Evolutionary conservation across 2,329 filamentous ascomycete species (phyloP).

Genomic region (Penicillium polonicum): DNA sequence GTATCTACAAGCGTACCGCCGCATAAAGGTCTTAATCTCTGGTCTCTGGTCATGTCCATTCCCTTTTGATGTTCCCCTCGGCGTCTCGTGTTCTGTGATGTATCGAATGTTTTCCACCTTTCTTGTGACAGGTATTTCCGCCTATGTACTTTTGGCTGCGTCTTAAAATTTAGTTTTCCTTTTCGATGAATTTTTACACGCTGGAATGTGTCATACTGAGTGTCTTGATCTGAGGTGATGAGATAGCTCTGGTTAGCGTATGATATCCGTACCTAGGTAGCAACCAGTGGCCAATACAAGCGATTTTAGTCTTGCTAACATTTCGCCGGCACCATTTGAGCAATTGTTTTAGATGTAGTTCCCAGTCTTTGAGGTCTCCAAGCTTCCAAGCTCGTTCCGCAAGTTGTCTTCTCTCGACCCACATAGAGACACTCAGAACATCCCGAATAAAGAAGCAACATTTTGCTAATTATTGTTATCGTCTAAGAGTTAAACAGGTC

Average conservation of each 20-base stretch:
- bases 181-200: constrained; percentile 26
- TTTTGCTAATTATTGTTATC: neutral
- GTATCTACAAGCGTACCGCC: constrained; percentile 56
- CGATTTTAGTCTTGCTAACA: constrained; percentile 1
- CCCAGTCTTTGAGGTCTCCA: neutral
- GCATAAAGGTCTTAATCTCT: constrained; percentile 36
- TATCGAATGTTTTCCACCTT: constrained; percentile 34
- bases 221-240: constrained; percentile 13
- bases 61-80: constrained; percentile 34
- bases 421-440: too few species aligned
- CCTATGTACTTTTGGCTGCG: constrained; percentile 37
- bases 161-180: constrained; percentile 34
- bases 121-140: constrained; percentile 33
- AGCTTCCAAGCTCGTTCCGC: neutral
- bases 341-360: neutral
- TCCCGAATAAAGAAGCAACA: too few species aligned
- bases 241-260: constrained; percentile 5
- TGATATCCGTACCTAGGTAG: constrained; percentile 8
- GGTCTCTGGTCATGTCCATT: constrained; percentile 35
- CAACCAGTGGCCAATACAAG: constrained; percentile 7
- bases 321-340: neutral
- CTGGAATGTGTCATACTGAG: constrained; percentile 21
- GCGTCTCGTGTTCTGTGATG: constrained; percentile 44
- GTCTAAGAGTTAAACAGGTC: neutral
- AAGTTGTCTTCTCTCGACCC: neutral